These are phyloP conservation scores for Neopestalotiopsis rosae DNA, from an alignment of 2,329 filamentous ascomycete species.

Conservation along the genomic window DNA sequence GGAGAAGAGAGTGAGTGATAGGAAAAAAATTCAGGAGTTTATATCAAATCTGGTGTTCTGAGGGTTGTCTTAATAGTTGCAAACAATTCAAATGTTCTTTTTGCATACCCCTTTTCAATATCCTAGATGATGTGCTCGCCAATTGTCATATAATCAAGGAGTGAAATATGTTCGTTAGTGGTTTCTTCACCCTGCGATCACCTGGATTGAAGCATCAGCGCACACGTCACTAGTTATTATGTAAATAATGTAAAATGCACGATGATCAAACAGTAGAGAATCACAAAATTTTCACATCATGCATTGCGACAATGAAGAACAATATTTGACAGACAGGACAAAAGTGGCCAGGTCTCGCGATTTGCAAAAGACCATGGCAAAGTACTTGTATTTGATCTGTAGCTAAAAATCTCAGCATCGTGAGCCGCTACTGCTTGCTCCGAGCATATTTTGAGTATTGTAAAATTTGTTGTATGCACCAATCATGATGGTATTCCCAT, in stretches of 20 bases:
- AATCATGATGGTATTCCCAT: background rate
- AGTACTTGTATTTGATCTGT: constrained; percentile 11
- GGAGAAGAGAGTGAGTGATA: background rate
- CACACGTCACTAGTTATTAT: no score
- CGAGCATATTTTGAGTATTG: background rate
- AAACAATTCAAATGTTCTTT: background rate
- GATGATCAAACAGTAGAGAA: background rate
- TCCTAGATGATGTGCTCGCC: no score
- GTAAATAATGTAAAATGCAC: no score
- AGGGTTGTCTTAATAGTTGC: background rate
- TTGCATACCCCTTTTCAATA: no score
- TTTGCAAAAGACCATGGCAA: background rate
- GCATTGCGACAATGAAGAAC: background rate
- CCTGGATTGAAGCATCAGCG: no score
- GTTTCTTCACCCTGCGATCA: no score
- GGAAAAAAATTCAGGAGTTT: background rate
- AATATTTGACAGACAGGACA: background rate
- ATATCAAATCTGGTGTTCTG: background rate
- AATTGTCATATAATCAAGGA: no score
- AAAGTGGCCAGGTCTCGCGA: background rate
- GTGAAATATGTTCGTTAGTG: no score
- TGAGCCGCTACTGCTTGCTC: background rate
- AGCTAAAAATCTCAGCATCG: background rate
- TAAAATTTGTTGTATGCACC: background rate
- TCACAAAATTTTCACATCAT: background rate